Evolutionary conservation across 75 land plant species (phyloP).

Genomic region (Selaginella tamariscina): DNA sequence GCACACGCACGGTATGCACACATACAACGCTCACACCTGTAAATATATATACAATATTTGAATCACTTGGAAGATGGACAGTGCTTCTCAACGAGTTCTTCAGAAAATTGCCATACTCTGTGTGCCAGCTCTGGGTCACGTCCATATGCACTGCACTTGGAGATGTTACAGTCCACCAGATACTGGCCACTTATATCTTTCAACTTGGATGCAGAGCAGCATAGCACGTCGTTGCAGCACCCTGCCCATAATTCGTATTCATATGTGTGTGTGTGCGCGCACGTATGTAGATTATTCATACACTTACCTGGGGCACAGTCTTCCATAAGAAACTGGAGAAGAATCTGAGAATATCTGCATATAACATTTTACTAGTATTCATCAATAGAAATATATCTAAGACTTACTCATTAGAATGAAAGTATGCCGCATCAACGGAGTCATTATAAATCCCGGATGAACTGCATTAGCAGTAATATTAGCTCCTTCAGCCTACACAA

Average conservation of each 20-base stretch:
- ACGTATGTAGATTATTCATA: neutral
- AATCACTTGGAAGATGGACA: neutral
- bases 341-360: neutral
- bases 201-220: conserved; percentile 10
- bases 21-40: too few relatives aligned
- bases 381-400: neutral
- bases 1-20: too few relatives aligned
- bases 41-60: neutral
- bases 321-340: conserved; percentile 4
- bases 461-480: conserved; percentile 56
- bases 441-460: conserved; percentile 83
- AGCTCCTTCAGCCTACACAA: conserved; percentile 45
- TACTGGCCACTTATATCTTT: neutral
- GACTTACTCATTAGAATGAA: neutral
- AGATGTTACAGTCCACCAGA: neutral
- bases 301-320: conserved; percentile 8
- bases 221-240: conserved; percentile 10
- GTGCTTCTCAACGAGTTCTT: neutral
- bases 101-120: neutral
- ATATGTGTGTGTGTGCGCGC: too few relatives aligned
- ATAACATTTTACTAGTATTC: neutral
- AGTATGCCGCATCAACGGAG: conserved; percentile 15
- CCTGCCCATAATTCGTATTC: neutral
- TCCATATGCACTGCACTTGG: neutral
- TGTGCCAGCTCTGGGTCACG: neutral